phyloP scores from a whole-genome alignment of 176 grass and related monocot species.

The Typha latifolia region DNA sequence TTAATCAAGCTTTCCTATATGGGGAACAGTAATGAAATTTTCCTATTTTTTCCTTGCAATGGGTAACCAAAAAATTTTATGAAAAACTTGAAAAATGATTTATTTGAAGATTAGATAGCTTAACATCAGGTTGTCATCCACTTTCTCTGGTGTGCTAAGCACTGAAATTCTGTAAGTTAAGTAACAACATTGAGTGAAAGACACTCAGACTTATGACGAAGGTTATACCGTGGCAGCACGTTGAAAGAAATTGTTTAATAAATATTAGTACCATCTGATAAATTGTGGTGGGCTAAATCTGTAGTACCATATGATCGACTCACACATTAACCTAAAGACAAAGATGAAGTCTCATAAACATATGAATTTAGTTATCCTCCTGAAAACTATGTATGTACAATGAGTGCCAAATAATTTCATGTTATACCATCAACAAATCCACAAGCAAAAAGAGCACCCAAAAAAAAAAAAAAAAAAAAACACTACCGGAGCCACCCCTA shows the following conservation, averaged over 20 bases:
- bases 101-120: too few species aligned
- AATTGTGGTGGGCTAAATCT: background rate
- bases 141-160: too few species aligned
- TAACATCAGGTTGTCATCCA: too few species aligned
- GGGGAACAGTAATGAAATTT: background rate
- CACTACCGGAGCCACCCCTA: background rate
- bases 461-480: too few species aligned
- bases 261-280: background rate
- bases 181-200: too few species aligned
- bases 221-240: too few species aligned
- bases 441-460: background rate
- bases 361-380: too few species aligned
- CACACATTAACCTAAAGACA: background rate
- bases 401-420: background rate
- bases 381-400: background rate
- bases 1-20: conserved; percentile 11
- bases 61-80: too few species aligned
- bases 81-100: too few species aligned
- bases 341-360: background rate
- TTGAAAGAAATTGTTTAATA: background rate
- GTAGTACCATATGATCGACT: background rate
- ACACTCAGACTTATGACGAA: too few species aligned
- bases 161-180: too few species aligned
- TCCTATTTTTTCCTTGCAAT: too few species aligned
- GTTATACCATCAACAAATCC: background rate